Evolutionary conservation across 768 basidiomycete genomes (phyloP).

Genomic region (Mycena vitilis): DNA sequence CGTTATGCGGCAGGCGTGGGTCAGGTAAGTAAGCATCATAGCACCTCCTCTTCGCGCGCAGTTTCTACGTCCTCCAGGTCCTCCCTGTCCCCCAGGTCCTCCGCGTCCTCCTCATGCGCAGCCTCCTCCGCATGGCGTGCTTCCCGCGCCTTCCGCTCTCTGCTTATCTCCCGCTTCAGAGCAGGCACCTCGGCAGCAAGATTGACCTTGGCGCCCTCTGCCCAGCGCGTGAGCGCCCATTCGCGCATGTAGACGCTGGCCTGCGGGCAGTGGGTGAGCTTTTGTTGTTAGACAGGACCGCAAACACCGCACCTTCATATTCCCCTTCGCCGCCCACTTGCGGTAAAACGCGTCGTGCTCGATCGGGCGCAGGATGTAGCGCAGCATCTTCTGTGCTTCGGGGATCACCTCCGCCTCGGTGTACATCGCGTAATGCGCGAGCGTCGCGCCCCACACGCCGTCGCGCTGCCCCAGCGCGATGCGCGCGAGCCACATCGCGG

Average conservation of each 20-base stretch:
- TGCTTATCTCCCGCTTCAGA: slow-evolving; percentile 51
- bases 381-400: slow-evolving; percentile 87
- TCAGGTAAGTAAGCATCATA: too few relatives aligned
- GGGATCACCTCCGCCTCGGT: slow-evolving; percentile 83
- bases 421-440: slow-evolving; percentile 91
- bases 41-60: too few relatives aligned
- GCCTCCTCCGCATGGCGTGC: too few relatives aligned
- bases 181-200: slow-evolving; percentile 57
- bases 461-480: slow-evolving; percentile 76
- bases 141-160: too few relatives aligned
- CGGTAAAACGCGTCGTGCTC: slow-evolving; percentile 84
- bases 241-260: slow-evolving; percentile 72
- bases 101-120: too few relatives aligned
- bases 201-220: slow-evolving; percentile 55
- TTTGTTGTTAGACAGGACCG: too few relatives aligned
- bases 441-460: slow-evolving; percentile 78
- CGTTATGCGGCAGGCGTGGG: too few relatives aligned
- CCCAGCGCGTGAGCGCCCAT: slow-evolving; percentile 75
- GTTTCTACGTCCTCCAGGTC: too few relatives aligned
- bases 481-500: slow-evolving; percentile 88
- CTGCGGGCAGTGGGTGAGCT: slow-evolving; percentile 44
- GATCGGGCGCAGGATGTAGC: slow-evolving; percentile 82
- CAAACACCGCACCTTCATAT: slow-evolving; percentile 85
- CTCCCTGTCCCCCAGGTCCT: too few relatives aligned
- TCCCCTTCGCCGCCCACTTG: slow-evolving; percentile 90